Evolutionary conservation across 805 yeast genomes (phyloP).

Genomic region (Torulaspora microellipsoides): DNA sequence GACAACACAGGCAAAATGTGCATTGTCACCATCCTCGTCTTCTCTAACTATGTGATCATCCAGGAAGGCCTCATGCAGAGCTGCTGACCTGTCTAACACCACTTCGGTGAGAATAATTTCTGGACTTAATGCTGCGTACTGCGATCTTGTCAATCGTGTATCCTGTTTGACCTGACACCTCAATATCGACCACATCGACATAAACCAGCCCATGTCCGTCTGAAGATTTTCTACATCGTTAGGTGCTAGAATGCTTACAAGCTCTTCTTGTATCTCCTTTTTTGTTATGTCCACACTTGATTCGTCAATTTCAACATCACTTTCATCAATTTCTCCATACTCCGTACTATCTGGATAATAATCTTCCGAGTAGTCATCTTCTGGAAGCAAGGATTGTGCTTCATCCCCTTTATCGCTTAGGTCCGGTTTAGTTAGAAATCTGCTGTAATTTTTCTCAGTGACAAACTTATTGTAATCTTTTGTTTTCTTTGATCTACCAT

Average conservation of each 20-base stretch:
- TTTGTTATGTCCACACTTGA: constrained; percentile 3
- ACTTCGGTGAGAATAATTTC: constrained; percentile 32
- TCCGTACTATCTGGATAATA: constrained; percentile 24
- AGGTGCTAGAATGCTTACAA: constrained; percentile 5
- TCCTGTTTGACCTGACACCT: constrained; percentile 24
- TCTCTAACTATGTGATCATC: constrained; percentile 10
- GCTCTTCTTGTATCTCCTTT: constrained; percentile 5
- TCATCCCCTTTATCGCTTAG: constrained; percentile 21
- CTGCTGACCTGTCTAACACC: constrained; percentile 27
- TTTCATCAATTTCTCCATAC: constrained; percentile 27
- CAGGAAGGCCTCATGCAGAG: background rate
- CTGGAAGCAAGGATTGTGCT: constrained; percentile 35
- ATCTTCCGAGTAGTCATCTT: constrained; percentile 37
- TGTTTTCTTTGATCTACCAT: background rate
- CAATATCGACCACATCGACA: constrained; percentile 29
- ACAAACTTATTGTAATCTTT: constrained; percentile 21
- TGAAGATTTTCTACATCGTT: constrained; percentile 5
- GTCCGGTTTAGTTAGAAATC: constrained; percentile 15
- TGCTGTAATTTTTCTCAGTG: constrained; percentile 27
- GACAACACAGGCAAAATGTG: constrained; percentile 60
- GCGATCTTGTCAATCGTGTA: constrained; percentile 34
- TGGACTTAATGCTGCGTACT: constrained; percentile 30
- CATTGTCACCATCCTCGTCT: constrained; percentile 32
- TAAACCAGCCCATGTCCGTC: constrained; percentile 24
- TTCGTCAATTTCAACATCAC: constrained; percentile 19